Evolutionary conservation across 169 alveolate species (phyloP).

Genomic region (Pseudocohnilembus persalinus): DNA sequence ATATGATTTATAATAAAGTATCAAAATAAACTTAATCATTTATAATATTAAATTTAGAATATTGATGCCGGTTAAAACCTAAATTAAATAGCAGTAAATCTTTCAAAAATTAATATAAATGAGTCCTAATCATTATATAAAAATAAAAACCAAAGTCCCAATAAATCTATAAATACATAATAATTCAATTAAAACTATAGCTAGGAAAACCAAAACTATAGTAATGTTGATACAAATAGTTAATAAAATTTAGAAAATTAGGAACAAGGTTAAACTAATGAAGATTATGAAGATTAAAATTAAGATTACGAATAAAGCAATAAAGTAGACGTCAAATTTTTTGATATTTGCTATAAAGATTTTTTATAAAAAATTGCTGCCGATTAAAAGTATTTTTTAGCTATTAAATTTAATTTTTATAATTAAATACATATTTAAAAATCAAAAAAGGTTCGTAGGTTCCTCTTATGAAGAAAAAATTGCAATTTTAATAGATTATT

Average conservation of each 20-base stretch:
- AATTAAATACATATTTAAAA: too few relatives aligned
- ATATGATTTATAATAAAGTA: too few relatives aligned
- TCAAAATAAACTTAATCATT: too few relatives aligned
- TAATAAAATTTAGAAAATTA: slow-evolving; percentile 1
- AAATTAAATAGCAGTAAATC: slow-evolving; percentile 6
- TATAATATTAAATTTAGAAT: neutral
- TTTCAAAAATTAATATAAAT: slow-evolving; percentile 17
- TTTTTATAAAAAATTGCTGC: slow-evolving; percentile 15
- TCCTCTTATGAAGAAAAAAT: slow-evolving; percentile 25
- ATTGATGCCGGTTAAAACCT: neutral
- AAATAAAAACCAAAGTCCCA: neutral
- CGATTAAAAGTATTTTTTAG: neutral
- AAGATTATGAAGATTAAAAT: neutral
- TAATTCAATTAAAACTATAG: neutral
- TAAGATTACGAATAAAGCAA: neutral
- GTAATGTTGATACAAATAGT: neutral
- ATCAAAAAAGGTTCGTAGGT: slow-evolving; percentile 8
- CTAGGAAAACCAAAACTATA: neutral
- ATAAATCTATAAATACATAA: too few relatives aligned
- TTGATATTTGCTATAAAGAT: slow-evolving; percentile 19
- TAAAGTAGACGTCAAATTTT: slow-evolving; percentile 4
- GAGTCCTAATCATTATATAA: slow-evolving; percentile 1
- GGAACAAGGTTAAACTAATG: neutral
- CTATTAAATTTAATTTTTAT: neutral
- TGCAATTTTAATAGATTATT: slow-evolving; percentile 10